These are phyloP conservation scores for Aspergillus steynii DNA, from an alignment of 495 filamentous ascomycete species.

Conservation along the genomic window DNA sequence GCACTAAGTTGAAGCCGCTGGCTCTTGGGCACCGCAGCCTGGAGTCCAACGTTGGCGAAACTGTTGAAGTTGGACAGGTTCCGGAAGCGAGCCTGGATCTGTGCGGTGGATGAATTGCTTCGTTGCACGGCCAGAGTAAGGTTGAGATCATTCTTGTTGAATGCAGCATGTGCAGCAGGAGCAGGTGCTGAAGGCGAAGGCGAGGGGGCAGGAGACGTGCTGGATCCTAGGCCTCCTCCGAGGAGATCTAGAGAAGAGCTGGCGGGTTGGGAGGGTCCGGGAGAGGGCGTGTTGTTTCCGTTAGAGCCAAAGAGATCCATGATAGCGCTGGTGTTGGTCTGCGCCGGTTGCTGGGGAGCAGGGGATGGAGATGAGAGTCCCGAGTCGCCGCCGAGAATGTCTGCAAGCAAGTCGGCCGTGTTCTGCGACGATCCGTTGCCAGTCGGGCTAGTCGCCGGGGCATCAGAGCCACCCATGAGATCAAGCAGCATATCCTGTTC, in stretches of 20 bases:
- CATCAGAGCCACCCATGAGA: constrained; percentile 81
- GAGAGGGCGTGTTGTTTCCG: constrained; percentile 38
- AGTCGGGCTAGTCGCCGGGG: constrained; percentile 49
- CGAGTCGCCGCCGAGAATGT: constrained; percentile 65
- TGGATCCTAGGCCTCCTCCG: constrained; percentile 44
- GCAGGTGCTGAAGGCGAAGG: constrained; percentile 44
- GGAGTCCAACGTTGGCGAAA: constrained; percentile 74
- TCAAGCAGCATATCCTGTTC: constrained; percentile 92
- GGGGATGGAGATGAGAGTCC: constrained; percentile 55
- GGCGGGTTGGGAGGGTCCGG: constrained; percentile 34
- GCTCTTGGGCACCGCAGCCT: constrained; percentile 93
- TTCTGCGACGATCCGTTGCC: constrained; percentile 67
- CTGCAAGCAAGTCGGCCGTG: constrained; percentile 83
- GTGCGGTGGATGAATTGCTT: constrained; percentile 64
- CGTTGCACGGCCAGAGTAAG: constrained; percentile 82
- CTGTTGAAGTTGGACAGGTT: constrained; percentile 66
- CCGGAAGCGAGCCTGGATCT: constrained; percentile 79
- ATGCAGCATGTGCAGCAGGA: constrained; percentile 62
- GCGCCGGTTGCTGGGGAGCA: constrained; percentile 41
- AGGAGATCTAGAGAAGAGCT: constrained; percentile 53
- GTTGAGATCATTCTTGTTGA: constrained; percentile 80
- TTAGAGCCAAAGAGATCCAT: constrained; percentile 75
- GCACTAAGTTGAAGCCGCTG: constrained; percentile 88
- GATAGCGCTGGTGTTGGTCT: constrained; percentile 70
- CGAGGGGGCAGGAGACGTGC: constrained; percentile 38